Base-by-base conservation (phyloP, 371 early-diverging fungal species). In the Mucor indicus region DNA sequence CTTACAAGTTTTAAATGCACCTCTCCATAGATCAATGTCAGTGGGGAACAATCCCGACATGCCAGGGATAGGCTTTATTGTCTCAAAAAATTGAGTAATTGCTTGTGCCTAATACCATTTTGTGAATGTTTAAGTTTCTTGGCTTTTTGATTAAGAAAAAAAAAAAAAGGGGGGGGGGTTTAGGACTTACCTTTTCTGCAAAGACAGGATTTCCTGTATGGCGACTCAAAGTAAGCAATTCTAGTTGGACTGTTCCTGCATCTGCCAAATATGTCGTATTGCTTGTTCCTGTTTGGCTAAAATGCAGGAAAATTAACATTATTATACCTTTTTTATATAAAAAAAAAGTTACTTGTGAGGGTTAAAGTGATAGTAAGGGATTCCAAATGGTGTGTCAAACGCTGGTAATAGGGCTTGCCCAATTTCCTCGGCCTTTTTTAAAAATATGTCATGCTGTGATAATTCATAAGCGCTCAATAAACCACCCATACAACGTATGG, bases 401-500 rank as follows among this genome's bases (percentile, higher is more conserved):
- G 82, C 78, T 1, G 71, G 68, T 21, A 80, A 24, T n/a, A 86
- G 37, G 7, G 55, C 52, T 17, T 78, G 55, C 0, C 70, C 86
- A 12, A 89, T 42, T 25, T 78, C 62, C 2, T 59, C 64, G 3
- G 84, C 84, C 42, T 79, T 78, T 10, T 58, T 35, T 5, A 80
- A 42, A 22, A 77, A 42, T 10, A 67, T 40, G 8, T 42, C 27
- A 15, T 65, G 39, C 50, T 62, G 56, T 4, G 78, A 72, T 31
- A 91, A 64, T 38, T 92, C 81, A 55, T 91, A 86, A 1, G 92
- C 90, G 24, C 85, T 81, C 21, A 95, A 59, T 8, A 95, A 64
- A 5, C 93, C 93, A 5, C 95, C 97, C 30, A 96, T 62, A 27
- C 89, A 81, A 1, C 97, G 83, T 38, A 95, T 96, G 15, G 79